Base-by-base conservation (phyloP, 495 filamentous ascomycete species). In the Darksidea phi region DNA sequence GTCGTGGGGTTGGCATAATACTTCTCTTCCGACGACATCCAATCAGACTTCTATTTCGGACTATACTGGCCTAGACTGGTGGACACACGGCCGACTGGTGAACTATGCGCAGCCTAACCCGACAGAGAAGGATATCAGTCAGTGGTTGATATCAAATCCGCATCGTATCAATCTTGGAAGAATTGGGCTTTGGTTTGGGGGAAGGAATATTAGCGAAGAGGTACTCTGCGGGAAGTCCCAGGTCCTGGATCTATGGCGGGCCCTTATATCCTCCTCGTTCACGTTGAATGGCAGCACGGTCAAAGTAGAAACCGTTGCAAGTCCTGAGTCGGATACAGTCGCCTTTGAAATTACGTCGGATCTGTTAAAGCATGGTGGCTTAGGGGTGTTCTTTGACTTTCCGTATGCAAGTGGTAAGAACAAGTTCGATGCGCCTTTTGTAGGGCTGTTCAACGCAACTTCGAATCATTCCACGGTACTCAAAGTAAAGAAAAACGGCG, bases 1-100 rank as follows among this genome's bases (percentile, higher is more conserved):
- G 1, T 77, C 77, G 6, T 82, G 78, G 79, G 78, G 79, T 7
- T 83, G 80, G 80, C 80, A 83, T 72, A 83, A 83, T 64, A 79
- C 79, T 61, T 80, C 78, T 20, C 67, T 82, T 32, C 80, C 80
- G 2, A 78, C 74, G 15, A 76, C 67, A 7, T 55, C 67, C 12
- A 60, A 58, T 25, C 67, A 70, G 37, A 70, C 67, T 8, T 54
- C 45, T 11, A 49, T 56, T 12, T 32, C 46, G 1, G 67, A 67
- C 49, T 70, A 74, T 66, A 79, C 73, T 0, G 76, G 79, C 0
- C 32, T 78, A 25, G 68, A 80, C 53, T 81, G 78, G 79, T 82
- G 76, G 76, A 80, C 80, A 6, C 79, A 82, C 68, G 80, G 70
- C n/a, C 71, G 79, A 54, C 67, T 82, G 6, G 75, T 83, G 11